Base-by-base conservation (phyloP, 768 basidiomycete species). In the Russula griseocarnosa region DNA sequence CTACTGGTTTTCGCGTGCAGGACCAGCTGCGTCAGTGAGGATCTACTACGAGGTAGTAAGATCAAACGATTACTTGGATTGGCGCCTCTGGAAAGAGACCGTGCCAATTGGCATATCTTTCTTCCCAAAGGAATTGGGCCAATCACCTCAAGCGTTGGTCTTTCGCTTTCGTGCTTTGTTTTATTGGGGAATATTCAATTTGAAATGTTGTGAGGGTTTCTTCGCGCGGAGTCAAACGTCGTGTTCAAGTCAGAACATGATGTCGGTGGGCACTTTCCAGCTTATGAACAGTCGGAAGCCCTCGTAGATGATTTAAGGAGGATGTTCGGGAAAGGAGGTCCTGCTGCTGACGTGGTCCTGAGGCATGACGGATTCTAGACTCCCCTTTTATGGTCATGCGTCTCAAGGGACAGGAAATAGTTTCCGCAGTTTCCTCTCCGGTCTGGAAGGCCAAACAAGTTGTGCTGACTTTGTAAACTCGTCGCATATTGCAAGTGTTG, bases 221-320 rank as follows among this genome's bases (percentile, higher is more conserved):
- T 75, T 65, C 67, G 74, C 36, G 67, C 71, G 58, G 16, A 72
- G 52, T 65, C 79, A 67, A 74, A 73, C 67, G 58, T 81, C 24
- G 80, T 85, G 5, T 84, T 82, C 57, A 76, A 81, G 65, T 73
- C 76, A 3, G 73, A 77, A 18, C 85, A 86, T 56, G 73, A 74
- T 1, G 70, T 70, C 7, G 85, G 85, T 5, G 85, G 85, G 1
- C 85, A 86, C 70, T 86, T 87, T 69, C 81, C 83, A 11, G 79
- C 84, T 0, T 69, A 79, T 64, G 85, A 86, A 66, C 71, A 67
- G 49, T 83, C 85, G 0, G 74, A 78, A 5, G 71, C 72, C 3
- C 74, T 87, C 18, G 84, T 75, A 0, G 75, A 67, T 1, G 85
- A 85, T 67, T 55, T 86, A 52, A 73, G 80, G 34, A 79, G 75